Evolutionary conservation across 768 basidiomycete species (phyloP).

Genomic region (Leccinum aurantiacum): DNA sequence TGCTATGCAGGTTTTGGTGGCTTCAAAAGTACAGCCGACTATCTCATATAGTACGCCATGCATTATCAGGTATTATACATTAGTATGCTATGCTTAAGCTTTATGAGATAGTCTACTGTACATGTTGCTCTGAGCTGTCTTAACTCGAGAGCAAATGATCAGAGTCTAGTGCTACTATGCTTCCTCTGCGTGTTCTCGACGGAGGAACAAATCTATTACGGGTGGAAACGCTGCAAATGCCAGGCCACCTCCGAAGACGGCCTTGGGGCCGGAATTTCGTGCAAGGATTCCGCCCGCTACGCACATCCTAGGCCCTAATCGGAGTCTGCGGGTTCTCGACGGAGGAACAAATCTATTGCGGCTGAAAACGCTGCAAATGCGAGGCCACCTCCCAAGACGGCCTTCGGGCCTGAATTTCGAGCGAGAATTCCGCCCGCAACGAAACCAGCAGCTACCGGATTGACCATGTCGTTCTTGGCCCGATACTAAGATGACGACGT

Average conservation of each 20-base stretch:
- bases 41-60: no score
- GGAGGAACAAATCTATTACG: conserved; percentile 82
- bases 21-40: conserved; percentile 66
- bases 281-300: conserved; percentile 53
- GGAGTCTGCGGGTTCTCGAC: conserved; percentile 69
- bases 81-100: no score
- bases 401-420: conserved; percentile 82
- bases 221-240: conserved; percentile 94
- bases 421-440: conserved; percentile 90
- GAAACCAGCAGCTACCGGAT: conserved; percentile 86
- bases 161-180: conserved; percentile 22
- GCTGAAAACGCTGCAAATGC: conserved; percentile 94
- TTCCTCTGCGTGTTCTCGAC: conserved; percentile 79
- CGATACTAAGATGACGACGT: conserved; percentile 64
- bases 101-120: no score
- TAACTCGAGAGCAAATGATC: no score
- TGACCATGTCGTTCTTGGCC: conserved; percentile 92
- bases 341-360: conserved; percentile 80
- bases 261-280: conserved; percentile 78
- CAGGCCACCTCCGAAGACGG: conserved; percentile 81
- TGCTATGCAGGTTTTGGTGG: conserved; percentile 91
- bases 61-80: no score
- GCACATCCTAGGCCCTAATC: neutral
- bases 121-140: no score
- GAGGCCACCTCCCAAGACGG: conserved; percentile 80